Base-by-base conservation (phyloP, 2,329 filamentous ascomycete genomes). In the Fusarium pilosicola region DNA sequence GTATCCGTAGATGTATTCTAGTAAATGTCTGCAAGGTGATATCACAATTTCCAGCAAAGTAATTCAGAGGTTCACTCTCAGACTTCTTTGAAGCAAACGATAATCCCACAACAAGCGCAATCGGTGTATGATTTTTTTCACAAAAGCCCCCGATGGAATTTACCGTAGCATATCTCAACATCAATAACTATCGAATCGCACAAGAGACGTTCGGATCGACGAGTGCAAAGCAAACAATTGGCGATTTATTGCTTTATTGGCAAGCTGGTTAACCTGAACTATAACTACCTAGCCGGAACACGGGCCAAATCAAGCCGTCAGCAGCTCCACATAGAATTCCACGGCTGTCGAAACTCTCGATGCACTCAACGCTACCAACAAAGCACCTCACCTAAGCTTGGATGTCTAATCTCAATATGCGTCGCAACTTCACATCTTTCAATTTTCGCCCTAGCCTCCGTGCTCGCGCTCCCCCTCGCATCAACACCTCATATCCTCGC, bases 381-480 rank as follows among this genome's bases (percentile, higher is more conserved):
- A 46, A n/a, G 20, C 14, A 3, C 24, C 17, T 12, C 11, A 28
- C 11, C 17, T 22, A 17, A 45, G 18, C 30, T 26, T 7, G 5
- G 8, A n/a, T 18, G 5, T 14, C 34, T 9, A 13, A 36, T 39
- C 14, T 18, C 5, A 64, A 38, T 24, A 82, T 82, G 81, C 70
- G 78, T 24, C 78, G 78, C 36, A 77, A 74, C 38, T 62, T 52
- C 4, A 30, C 74, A 22, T 15, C 59, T 10, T 57, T 75, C 60
- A 73, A 76, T 65, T 78, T 79, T 74, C 72, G 71, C 13, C 74
- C 64, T 11, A 62, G 62, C 12, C 41, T 78, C 9, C 74, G 65
- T 17, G 45, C 46, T 62, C 72, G 68, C 22, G 62, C 56, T 26
- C 46, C 55, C 24, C 45, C 49, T 22, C 62, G 52, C 49, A n/a